Conservation (phyloP, 2,329 filamentous ascomycete species). For the Trichoderma pleuroti region DNA sequence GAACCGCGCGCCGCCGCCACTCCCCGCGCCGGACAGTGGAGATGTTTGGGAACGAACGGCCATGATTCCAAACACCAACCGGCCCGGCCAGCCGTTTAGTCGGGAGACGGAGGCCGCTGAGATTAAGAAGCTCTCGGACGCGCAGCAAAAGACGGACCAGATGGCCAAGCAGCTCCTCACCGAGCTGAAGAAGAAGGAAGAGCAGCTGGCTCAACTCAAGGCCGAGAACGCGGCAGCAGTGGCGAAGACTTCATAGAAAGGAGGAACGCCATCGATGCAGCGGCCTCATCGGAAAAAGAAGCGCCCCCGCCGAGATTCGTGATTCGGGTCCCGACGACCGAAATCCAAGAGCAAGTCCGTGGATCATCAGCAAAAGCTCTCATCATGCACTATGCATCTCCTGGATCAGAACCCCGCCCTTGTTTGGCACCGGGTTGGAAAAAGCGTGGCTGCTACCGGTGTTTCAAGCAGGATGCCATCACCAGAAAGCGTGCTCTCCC, state of each 20-base stretch:
- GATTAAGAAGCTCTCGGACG: slow-evolving; percentile 59
- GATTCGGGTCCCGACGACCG: not conserved
- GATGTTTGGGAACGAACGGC: slow-evolving; percentile 65
- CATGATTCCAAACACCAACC: slow-evolving; percentile 66
- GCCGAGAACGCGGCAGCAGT: slow-evolving; percentile 54
- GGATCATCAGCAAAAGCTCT: not conserved
- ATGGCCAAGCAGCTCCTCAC: slow-evolving; percentile 57
- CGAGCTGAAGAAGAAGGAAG: slow-evolving; percentile 63
- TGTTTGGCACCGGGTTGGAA: not conserved
- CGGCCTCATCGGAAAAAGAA: not conserved
- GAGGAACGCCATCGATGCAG: not conserved
- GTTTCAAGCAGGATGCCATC: slow-evolving; percentile 3
- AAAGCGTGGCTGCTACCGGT: not conserved
- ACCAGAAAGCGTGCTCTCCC: not conserved
- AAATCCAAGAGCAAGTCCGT: not conserved
- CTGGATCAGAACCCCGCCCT: not conserved
- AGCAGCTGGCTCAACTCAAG: slow-evolving; percentile 58
- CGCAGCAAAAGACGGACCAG: slow-evolving; percentile 59
- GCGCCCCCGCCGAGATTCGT: not conserved
- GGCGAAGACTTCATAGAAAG: slow-evolving; percentile 21
- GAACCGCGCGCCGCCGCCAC: slow-evolving; percentile 39
- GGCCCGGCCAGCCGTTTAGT: slow-evolving; percentile 69
- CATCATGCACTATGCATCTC: not conserved
- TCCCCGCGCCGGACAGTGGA: slow-evolving; percentile 40
- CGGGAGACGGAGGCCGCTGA: slow-evolving; percentile 64